A percentile compares a stretch with the other conserved stretches of the same genome.
Conservation (phyloP, 2,329 filamentous ascomycete genomes). For the Pseudogymnoascus sp. region DNA sequence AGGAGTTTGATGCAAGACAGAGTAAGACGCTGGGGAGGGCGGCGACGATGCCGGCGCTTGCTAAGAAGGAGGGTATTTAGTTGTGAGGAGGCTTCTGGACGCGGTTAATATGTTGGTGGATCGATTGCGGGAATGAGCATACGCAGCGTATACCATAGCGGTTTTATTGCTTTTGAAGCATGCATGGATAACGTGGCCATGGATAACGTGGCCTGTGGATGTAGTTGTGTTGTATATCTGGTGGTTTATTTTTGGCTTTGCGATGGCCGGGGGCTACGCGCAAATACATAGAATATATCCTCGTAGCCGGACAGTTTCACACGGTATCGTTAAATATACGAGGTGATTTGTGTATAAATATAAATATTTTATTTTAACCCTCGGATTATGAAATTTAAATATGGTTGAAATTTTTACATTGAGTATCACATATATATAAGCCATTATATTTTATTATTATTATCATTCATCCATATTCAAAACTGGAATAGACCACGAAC, state of each 20-base stretch:
- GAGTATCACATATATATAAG: background rate
- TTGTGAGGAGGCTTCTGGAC: background rate
- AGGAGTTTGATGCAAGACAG: conserved; percentile 34
- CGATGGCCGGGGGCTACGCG: background rate
- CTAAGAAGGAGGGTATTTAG: conserved; percentile 9
- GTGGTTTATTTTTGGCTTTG: background rate
- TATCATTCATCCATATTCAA: background rate
- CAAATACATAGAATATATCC: background rate
- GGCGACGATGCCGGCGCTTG: conserved; percentile 12
- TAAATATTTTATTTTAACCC: background rate
- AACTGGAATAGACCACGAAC: background rate
- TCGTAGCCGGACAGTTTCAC: background rate
- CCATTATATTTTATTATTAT: too few species aligned
- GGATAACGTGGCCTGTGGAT: background rate
- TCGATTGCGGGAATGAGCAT: background rate
- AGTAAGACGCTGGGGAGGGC: conserved; percentile 13
- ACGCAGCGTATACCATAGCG: background rate
- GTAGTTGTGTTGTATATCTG: background rate
- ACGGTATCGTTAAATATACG: background rate
- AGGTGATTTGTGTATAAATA: background rate
- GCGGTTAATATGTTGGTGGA: background rate
- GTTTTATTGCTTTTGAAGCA: background rate
- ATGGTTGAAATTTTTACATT: background rate
- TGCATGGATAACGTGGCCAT: background rate
- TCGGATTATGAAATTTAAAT: background rate